Base-by-base conservation (phyloP, 1,284 basidiomycete genomes). In the Marasmius oreades region DNA sequence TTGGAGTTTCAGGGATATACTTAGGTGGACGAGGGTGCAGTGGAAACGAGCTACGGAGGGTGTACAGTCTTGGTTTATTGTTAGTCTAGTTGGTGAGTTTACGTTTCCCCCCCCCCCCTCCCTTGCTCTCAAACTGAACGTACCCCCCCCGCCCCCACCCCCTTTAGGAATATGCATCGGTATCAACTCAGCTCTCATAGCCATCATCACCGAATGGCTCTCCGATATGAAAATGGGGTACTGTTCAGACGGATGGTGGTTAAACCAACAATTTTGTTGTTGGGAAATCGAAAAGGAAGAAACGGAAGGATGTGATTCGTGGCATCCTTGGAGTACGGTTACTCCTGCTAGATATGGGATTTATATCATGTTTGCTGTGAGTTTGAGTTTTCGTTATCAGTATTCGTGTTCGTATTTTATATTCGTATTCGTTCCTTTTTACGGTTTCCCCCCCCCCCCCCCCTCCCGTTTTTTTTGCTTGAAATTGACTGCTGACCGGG, bases 141-240 rank as follows among this genome's bases (percentile, higher is more conserved):
- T 54, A 20, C n/a, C n/a, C n/a, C n/a, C n/a, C n/a, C n/a, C n/a
- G n/a, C n/a, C n/a, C n/a, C n/a, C n/a, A n/a, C n/a, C n/a, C n/a
- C n/a, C n/a, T n/a, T n/a, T 66, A 96, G 95, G 96, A 8, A 79
- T 93, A 46, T 84, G 85, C 59, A 99, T 99, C 61, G 97, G 97
- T 22, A 66, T 97, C 50, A 96, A 94, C 64, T 94, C 95, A 36
- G 97, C 94, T 1, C 71, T 99, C 58, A 96, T 98, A 62, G 95
- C 94, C 39, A 97, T 99, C 64, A 79, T 95, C 57, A 97, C 94
- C n/a, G 93, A 92, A 71, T 99, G 97, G 97, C 82, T 98, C 8
- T 95, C 95, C 1, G 95, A 99, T 70, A 84, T 98, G 60, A 98
- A 98, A 76, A 90, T 95, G 77, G 97, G 97, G 0, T 96, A 97